Evolutionary conservation across 2,329 filamentous ascomycete species (phyloP).

Genomic region (Claviceps sp.): DNA sequence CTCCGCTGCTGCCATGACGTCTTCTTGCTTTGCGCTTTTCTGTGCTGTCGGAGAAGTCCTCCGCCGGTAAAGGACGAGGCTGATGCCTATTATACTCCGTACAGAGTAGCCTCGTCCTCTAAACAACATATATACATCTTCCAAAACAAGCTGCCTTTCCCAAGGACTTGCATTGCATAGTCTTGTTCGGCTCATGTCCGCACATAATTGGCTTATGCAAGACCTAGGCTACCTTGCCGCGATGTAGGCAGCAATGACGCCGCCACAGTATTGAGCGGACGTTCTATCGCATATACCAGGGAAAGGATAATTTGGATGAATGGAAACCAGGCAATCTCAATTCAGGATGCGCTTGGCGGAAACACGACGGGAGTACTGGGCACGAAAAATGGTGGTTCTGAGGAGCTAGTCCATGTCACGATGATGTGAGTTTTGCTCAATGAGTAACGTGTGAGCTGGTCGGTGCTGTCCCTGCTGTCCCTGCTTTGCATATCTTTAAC

Average conservation of each 20-base stretch:
- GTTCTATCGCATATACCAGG: background rate
- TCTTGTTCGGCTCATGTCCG: background rate
- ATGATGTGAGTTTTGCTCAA: background rate
- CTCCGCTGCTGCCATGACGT: background rate
- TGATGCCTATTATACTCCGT: background rate
- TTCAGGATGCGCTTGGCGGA: background rate
- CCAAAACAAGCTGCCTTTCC: slow-evolving; percentile 1
- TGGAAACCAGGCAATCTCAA: slow-evolving; percentile 1
- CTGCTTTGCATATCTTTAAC: background rate
- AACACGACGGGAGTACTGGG: background rate
- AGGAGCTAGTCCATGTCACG: slow-evolving; percentile 1
- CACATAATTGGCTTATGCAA: background rate
- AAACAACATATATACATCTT: background rate
- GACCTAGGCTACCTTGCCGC: slow-evolving; percentile 3
- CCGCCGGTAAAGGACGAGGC: background rate
- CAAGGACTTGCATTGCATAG: background rate
- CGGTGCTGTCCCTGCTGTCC: background rate
- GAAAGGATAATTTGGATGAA: too few species aligned
- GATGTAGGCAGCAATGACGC: background rate
- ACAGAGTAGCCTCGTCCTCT: background rate
- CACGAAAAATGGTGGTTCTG: background rate
- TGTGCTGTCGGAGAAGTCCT: background rate
- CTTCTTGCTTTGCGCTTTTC: background rate
- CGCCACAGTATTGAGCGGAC: background rate
- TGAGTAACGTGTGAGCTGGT: background rate